Evolutionary conservation across 192 early-diverging fungal genomes (phyloP).

Genomic region (Obelidium mucronatum): DNA sequence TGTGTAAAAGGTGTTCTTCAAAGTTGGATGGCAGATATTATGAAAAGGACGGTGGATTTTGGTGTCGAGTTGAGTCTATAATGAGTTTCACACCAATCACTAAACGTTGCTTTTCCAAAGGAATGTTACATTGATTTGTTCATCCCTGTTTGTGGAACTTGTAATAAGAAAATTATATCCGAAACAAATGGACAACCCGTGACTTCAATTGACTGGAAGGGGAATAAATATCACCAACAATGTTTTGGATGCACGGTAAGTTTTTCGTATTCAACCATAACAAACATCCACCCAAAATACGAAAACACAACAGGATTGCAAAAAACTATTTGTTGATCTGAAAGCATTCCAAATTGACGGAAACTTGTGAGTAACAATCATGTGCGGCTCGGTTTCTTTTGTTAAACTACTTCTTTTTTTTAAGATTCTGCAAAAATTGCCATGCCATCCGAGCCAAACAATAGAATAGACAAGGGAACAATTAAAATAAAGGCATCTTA

Average conservation of each 20-base stretch:
- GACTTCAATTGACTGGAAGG: constrained; percentile 38
- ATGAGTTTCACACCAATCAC: neutral
- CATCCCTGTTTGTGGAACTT: constrained; percentile 17
- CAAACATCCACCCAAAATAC: neutral
- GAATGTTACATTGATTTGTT: constrained; percentile 28
- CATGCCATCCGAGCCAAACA: constrained; percentile 21
- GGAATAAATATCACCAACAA: constrained; percentile 33
- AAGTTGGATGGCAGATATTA: constrained; percentile 30
- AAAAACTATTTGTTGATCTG: constrained; percentile 31
- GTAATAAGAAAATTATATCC: constrained; percentile 21
- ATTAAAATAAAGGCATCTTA: no score
- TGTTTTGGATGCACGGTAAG: constrained; percentile 36
- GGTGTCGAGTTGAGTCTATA: constrained; percentile 17
- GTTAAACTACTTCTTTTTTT: neutral
- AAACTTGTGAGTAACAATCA: constrained; percentile 20
- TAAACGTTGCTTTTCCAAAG: neutral
- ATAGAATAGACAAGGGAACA: no score
- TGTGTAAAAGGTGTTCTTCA: constrained; percentile 17
- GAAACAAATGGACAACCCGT: constrained; percentile 15
- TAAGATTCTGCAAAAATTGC: constrained; percentile 26
- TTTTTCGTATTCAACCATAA: neutral
- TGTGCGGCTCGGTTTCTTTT: neutral
- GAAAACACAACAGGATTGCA: constrained; percentile 36
- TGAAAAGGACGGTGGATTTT: constrained; percentile 20
- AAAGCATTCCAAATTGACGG: constrained; percentile 36